Conservation (phyloP, 352 stramenopile species). For the Lagenidium sp. region DNA sequence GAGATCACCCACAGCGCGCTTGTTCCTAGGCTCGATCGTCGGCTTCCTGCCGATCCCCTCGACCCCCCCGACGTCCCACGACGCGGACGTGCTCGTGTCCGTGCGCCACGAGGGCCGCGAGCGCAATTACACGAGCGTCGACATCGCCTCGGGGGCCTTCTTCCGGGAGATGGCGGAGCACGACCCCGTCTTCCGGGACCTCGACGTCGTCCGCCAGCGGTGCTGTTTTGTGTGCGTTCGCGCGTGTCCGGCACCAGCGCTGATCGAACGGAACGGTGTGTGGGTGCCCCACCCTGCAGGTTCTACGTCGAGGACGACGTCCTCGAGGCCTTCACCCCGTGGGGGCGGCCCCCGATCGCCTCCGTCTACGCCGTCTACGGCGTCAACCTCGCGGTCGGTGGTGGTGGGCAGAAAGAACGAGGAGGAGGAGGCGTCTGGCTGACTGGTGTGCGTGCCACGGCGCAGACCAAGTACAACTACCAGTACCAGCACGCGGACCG, state of each 20-base stretch:
- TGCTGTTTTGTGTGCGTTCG: conserved; percentile 1
- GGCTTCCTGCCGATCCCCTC: conserved; percentile 66
- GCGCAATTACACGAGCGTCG: conserved; percentile 51
- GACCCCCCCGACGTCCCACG: conserved; percentile 27
- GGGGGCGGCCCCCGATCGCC: conserved; percentile 58
- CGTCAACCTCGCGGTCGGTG: conserved; percentile 70
- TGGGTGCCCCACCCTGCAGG: conserved; percentile 5
- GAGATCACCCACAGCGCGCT: too few relatives aligned
- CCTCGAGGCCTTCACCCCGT: conserved; percentile 43
- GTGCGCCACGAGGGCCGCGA: conserved; percentile 18
- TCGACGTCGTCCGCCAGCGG: conserved; percentile 42
- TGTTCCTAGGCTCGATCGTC: conserved; percentile 57
- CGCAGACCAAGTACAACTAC: conserved; percentile 62
- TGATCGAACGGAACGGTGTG: too few relatives aligned
- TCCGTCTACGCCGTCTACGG: conserved; percentile 74
- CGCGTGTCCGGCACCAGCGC: neutral
- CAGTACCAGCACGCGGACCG: conserved; percentile 47
- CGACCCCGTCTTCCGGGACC: conserved; percentile 55
- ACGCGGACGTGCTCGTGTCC: conserved; percentile 45
- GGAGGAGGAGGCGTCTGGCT: too few relatives aligned
- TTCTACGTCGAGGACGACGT: conserved; percentile 69
- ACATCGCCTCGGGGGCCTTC: conserved; percentile 56
- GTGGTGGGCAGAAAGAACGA: too few relatives aligned
- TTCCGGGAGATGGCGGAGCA: conserved; percentile 57
- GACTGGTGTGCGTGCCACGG: too few relatives aligned